These are phyloP conservation scores for Trichoderma polysporum DNA, from an alignment of 2,329 filamentous ascomycete genomes.

Conservation along the genomic window DNA sequence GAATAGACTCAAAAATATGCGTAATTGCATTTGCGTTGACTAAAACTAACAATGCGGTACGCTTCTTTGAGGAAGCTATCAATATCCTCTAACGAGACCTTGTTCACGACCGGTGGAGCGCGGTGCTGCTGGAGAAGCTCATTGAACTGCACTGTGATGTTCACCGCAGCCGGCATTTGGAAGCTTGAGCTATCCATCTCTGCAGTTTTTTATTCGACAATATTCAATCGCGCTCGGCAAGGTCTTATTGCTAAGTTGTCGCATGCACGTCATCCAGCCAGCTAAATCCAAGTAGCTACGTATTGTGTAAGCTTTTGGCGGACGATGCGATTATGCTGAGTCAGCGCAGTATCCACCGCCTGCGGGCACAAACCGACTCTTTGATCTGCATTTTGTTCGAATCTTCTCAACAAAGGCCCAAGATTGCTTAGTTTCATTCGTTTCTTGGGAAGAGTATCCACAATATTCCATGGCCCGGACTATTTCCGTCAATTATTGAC, in stretches of 20 bases:
- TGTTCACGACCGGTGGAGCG: constrained; percentile 47
- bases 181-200: constrained; percentile 1
- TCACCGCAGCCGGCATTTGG: constrained; percentile 41
- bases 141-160: constrained; percentile 70
- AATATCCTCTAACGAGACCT: constrained; percentile 53
- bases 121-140: constrained; percentile 62
- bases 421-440: background rate
- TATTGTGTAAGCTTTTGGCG: constrained; percentile 13
- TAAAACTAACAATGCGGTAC: constrained; percentile 52
- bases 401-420: too few relatives aligned
- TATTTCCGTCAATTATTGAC: constrained; percentile 4
- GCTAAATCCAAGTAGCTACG: constrained; percentile 14
- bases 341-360: background rate
- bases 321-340: background rate
- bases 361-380: background rate
- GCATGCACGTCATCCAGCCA: background rate
- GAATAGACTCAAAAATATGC: background rate
- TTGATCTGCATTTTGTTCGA: background rate
- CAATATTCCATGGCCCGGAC: background rate
- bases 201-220: background rate
- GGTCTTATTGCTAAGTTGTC: background rate
- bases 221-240: background rate
- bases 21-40: background rate
- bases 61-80: constrained; percentile 93
- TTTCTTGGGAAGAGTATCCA: background rate